Evolutionary conservation across 2,329 filamentous ascomycete species (phyloP).

Genomic region (Neonectria punicea): DNA sequence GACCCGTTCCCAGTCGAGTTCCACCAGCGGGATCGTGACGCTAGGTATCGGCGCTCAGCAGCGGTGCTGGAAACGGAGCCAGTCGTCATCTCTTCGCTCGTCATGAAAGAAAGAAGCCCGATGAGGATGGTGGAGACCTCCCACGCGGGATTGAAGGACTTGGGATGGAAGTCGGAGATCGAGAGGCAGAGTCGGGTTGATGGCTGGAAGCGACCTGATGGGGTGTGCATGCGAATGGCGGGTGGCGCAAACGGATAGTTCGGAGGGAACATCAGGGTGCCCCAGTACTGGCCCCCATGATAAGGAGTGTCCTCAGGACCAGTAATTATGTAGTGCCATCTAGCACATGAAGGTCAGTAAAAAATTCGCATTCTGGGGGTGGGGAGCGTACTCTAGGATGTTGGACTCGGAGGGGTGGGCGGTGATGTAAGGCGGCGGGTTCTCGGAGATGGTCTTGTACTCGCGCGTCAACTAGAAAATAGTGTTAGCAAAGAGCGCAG

Average conservation of each 20-base stretch:
- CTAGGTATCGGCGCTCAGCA: slow-evolving; percentile 80
- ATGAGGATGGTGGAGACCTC: slow-evolving; percentile 97
- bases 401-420: slow-evolving; percentile 92
- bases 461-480: slow-evolving; percentile 66
- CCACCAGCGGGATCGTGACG: slow-evolving; percentile 89
- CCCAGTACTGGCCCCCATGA: slow-evolving; percentile 96
- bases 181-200: slow-evolving; percentile 92
- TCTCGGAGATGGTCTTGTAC: slow-evolving; percentile 72
- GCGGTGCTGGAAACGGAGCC: slow-evolving; percentile 84
- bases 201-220: slow-evolving; percentile 93
- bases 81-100: slow-evolving; percentile 97
- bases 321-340: slow-evolving; percentile 96
- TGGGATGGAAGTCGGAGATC: slow-evolving; percentile 97
- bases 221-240: slow-evolving; percentile 98
- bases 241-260: slow-evolving; percentile 98
- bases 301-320: slow-evolving; percentile 95
- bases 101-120: slow-evolving; percentile 97
- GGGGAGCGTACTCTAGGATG: slow-evolving; percentile 79
- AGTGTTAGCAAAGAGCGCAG: slow-evolving; percentile 34
- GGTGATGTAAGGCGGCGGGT: slow-evolving; percentile 87
- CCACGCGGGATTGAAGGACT: slow-evolving; percentile 98
- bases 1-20: slow-evolving; percentile 93
- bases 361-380: slow-evolving; percentile 3
- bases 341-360: slow-evolving; percentile 47
- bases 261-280: slow-evolving; percentile 91